Evolutionary conservation across 257 asterid species (phyloP).

Genomic region (Solanum appendiculatum): DNA sequence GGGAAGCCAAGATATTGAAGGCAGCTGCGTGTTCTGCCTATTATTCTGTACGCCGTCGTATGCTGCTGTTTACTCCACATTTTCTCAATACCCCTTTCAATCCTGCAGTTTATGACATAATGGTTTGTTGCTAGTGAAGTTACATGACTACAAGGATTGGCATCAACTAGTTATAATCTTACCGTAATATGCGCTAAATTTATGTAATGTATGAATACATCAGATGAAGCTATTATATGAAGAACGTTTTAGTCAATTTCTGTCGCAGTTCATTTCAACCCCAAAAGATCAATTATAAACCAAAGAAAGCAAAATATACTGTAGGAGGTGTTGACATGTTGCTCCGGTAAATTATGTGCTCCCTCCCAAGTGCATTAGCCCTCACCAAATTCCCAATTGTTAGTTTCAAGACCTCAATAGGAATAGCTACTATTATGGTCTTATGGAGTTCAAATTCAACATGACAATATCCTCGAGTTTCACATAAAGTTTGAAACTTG

Average conservation of each 20-base stretch:
- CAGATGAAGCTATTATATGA: not conserved
- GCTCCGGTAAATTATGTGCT: not conserved
- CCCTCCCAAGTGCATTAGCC: slow-evolving; percentile 57
- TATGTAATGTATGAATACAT: not conserved
- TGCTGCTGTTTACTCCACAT: not conserved
- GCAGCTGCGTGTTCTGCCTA: not conserved
- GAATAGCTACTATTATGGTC: slow-evolving; percentile 1
- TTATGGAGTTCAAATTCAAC: not conserved
- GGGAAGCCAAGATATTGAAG: not conserved
- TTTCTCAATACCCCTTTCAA: not conserved
- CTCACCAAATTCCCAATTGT: slow-evolving; percentile 77
- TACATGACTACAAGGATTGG: not conserved
- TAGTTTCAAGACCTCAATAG: slow-evolving; percentile 75
- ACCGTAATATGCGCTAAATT: not conserved
- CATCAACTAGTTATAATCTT: not conserved
- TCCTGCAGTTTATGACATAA: not conserved
- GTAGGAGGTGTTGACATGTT: not conserved
- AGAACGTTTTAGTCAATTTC: not conserved
- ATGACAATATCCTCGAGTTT: not conserved
- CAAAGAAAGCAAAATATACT: not conserved
- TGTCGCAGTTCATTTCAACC: not conserved
- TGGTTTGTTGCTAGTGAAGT: not conserved
- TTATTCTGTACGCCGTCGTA: not conserved
- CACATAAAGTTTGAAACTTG: not conserved
- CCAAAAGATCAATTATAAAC: too few relatives aligned